Conservation (phyloP, 1,139 yeast species). For the Taphrina confusa region DNA sequence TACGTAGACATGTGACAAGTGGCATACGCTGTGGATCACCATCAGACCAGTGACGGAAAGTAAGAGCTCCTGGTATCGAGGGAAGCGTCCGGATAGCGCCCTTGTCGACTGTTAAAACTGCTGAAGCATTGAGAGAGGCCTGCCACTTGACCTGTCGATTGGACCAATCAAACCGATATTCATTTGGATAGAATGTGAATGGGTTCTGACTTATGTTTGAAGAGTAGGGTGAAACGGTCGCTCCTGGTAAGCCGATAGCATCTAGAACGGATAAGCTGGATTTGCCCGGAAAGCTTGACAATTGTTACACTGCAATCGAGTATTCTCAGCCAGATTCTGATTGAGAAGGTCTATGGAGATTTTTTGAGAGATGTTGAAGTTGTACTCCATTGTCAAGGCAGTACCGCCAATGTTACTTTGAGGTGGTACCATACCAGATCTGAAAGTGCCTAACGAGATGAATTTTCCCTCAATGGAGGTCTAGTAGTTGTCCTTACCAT, state of each 20-base stretch:
- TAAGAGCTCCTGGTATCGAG: neutral
- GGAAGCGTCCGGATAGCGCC: neutral
- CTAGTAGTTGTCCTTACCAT: neutral
- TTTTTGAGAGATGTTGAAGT: conserved; percentile 13
- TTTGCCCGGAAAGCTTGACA: neutral
- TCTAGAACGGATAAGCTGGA: neutral
- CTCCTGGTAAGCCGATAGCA: neutral
- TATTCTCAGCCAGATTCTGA: neutral
- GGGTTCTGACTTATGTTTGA: conserved; percentile 12
- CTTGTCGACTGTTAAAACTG: neutral
- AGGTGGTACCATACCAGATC: neutral
- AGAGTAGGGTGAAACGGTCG: neutral
- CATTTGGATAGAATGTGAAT: neutral
- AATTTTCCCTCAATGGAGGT: neutral
- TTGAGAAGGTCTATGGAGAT: neutral
- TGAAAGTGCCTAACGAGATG: neutral
- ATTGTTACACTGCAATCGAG: neutral
- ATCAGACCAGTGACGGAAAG: conserved; percentile 7
- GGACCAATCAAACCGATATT: conserved; percentile 9
- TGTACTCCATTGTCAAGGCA: conserved; percentile 8
- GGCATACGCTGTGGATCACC: conserved; percentile 8
- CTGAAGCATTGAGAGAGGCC: conserved; percentile 1
- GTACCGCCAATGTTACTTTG: conserved; percentile 1
- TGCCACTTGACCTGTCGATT: neutral
- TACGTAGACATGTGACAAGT: neutral